Evolutionary conservation across 306 rosid genomes (phyloP), one percentile per base, ranked within the genome.

Genomic region (Luffa aegyptiaca): DNA sequence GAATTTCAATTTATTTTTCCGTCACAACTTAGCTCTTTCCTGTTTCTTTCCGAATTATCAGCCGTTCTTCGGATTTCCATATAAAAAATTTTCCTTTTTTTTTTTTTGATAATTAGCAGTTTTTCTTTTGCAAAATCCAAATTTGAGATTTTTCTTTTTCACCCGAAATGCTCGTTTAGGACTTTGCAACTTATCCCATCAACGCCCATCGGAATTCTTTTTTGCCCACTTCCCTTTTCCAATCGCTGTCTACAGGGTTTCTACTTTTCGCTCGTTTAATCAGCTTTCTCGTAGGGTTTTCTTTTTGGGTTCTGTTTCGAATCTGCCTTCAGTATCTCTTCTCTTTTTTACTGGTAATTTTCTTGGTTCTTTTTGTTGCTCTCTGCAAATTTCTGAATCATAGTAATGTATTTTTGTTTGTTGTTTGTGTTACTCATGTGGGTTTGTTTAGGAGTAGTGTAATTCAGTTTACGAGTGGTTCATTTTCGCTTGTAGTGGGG

Each of bases 201-300:
- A 68, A 68, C 52, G 53, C 75, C 33, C 75, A 44, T 69, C 36
- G 55, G 52, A 44, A 9, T 20, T 66, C 7, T 11, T 44, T 46
- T 69, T 44, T 21, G 75, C 75, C 9, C 37, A 6, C 4, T 10
- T 69, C 51, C 6, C 36, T 10, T 42, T 66, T 42, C 1, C 55
- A 45, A 69, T 69, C 75, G 75, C 75, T 69, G 10, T n/a, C 75
- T 42, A 42, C 55, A 69, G 75, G 75, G 70, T 63, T 69, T 64
- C 31, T 69, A 10, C 75, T 44, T 69, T 63, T 8, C 42, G 42
- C 70, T 33, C 70, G 13, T 63, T 35, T 33, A 31, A 33, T 63
- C 42, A 35, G n/a, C 49, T 66, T 37, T 39, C 13, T 48, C 41
- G 77, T 33, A 71, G 76, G 76, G 56, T 74, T 51, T 18, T 41